Evolutionary conservation across 2,329 filamentous ascomycete species (phyloP).

Genomic region (Arthrobotrys musiformis): DNA sequence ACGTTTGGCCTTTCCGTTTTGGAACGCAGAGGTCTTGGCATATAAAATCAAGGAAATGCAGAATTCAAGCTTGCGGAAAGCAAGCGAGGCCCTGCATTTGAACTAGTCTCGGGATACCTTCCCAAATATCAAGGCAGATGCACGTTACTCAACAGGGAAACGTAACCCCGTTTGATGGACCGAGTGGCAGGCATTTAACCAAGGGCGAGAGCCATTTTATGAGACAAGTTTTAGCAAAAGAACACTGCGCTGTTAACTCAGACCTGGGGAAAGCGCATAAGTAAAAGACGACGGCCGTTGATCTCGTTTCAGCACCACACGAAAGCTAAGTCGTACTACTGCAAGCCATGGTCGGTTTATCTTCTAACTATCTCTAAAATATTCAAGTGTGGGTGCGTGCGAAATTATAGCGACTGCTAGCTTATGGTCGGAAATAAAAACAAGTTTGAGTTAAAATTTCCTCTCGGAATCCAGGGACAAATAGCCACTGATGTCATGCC

Average conservation of each 20-base stretch:
- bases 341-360: neutral
- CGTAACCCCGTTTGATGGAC: conserved; percentile 21
- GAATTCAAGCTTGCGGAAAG: conserved; percentile 27
- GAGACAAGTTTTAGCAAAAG: neutral
- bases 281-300: neutral
- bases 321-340: neutral
- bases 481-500: conserved; percentile 49
- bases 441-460: conserved; percentile 3
- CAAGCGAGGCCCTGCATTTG: conserved; percentile 53
- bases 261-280: neutral
- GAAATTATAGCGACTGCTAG: no score
- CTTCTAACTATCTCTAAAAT: neutral
- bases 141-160: conserved; percentile 8
- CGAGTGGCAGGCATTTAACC: conserved; percentile 5
- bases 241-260: no score
- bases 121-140: conserved; percentile 21
- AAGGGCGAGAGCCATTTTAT: neutral
- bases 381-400: neutral
- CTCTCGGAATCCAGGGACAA: conserved; percentile 24
- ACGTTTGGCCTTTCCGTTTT: conserved; percentile 22
- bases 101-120: conserved; percentile 25
- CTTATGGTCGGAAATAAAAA: conserved; percentile 27
- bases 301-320: neutral
- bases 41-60: conserved; percentile 52
- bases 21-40: conserved; percentile 36